Base-by-base conservation (phyloP, 2,329 filamentous ascomycete species). In the Epichloe sp. region DNA sequence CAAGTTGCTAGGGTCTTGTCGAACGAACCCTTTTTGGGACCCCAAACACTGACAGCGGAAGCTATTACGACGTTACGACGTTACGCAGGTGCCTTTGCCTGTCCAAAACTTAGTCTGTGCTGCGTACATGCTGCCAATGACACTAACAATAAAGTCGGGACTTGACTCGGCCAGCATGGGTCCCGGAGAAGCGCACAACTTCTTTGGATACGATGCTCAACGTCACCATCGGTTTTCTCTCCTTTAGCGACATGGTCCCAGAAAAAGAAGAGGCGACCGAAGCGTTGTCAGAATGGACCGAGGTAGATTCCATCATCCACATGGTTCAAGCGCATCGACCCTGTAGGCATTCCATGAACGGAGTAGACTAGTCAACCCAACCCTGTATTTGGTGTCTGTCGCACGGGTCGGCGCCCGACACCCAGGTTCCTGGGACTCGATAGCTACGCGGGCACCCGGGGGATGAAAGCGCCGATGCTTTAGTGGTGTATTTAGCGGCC, bases 401-500 rank as follows among this genome's bases (percentile, higher is more conserved):
- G 48, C 41, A 50, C 48, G 21, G 14, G 12, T 53, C 45, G 44
- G 40, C 38, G 44, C 40, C 48, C 51, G 38, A 34, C 44, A 48
- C 21, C 48, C 51, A 53, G 51, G 48, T 50, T 50, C 36, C 51
- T 48, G 51, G 48, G 51, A 48, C 21, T 49, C 19, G 41, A 4
- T 42, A 35, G 41, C 41, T 23, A 21, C 19, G 41, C 34, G 37
- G 19, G 19, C 48, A 37, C 37, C 44, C 31, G 19, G 44, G 21
- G 31, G n/a, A 43, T 43, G 17, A 31, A 44, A 34, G 41, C 41
- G 34, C 48, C 15, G 17, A 44, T 38, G 17, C 26, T 17, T 26
- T 36, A 6, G n/a, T 26, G 19, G 15, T n/a, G 15, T 42, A 12
- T 12, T 19, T 15, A 23, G 48, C 34, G 47, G 19, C 34, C 15